phyloP scores from a whole-genome alignment of 495 filamentous ascomycete species.

The Trichoderma orchidacearum region DNA sequence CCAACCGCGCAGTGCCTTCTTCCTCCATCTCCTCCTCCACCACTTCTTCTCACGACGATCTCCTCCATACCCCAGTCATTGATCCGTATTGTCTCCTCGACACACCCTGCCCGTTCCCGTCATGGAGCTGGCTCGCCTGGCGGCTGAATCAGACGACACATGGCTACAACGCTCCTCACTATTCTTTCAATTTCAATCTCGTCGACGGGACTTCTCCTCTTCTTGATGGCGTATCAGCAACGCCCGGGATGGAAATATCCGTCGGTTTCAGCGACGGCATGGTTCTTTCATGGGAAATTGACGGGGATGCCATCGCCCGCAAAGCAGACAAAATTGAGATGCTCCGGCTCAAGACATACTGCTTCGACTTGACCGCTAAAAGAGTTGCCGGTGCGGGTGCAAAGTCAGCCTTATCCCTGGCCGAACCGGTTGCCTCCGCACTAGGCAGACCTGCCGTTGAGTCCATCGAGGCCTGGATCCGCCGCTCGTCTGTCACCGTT shows the following conservation, averaged over 20 bases:
- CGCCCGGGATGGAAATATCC: conserved; percentile 1
- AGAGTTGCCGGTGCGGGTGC: background rate
- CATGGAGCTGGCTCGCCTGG: conserved; percentile 3
- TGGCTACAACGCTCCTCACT: background rate
- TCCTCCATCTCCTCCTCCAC: background rate
- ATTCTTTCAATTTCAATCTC: background rate
- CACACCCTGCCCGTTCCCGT: background rate
- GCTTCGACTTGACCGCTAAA: background rate
- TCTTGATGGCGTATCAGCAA: background rate
- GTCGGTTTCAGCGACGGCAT: conserved; percentile 1
- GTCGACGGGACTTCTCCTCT: background rate
- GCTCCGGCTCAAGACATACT: background rate
- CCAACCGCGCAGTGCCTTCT: background rate
- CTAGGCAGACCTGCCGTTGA: background rate
- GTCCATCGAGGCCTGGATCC: background rate
- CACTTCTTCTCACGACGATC: background rate
- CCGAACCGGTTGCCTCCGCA: background rate
- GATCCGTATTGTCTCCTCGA: background rate
- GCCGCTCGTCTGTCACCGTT: background rate
- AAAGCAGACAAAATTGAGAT: background rate
- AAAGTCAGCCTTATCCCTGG: background rate
- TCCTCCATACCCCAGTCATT: background rate
- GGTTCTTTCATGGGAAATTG: background rate
- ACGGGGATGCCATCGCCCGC: conserved; percentile 1
- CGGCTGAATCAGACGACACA: background rate